A percentile compares a stretch with the other conserved stretches of the same genome.
Evolutionary conservation across 805 yeast genomes (phyloP).

Genomic region (Zygotorulaspora sp.): DNA sequence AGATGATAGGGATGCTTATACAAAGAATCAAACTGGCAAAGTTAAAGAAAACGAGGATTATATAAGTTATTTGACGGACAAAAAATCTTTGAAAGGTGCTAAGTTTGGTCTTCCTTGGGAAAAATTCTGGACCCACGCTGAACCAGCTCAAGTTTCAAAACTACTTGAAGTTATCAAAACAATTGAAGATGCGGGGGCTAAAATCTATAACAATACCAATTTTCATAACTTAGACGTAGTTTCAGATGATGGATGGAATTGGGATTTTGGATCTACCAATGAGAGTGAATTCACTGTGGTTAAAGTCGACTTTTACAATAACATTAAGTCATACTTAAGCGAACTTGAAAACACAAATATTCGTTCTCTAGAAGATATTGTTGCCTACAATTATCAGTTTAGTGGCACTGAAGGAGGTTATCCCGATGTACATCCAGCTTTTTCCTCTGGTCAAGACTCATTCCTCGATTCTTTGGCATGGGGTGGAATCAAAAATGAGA

Average conservation of each 20-base stretch:
- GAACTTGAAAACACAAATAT: conserved; percentile 28
- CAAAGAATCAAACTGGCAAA: conserved; percentile 28
- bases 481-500: conserved; percentile 29
- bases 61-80: conserved; percentile 23
- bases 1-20: conserved; percentile 26
- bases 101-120: conserved; percentile 33
- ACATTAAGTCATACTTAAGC: conserved; percentile 24
- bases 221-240: conserved; percentile 28
- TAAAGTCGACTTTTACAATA: conserved; percentile 31
- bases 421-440: conserved; percentile 25
- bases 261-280: conserved; percentile 29
- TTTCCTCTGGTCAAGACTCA: conserved; percentile 31
- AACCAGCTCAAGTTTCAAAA: conserved; percentile 17
- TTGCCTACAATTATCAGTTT: conserved; percentile 23
- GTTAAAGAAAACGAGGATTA: conserved; percentile 32
- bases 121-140: conserved; percentile 24
- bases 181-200: conserved; percentile 30
- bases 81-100: conserved; percentile 30
- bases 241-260: conserved; percentile 32
- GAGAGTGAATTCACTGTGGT: conserved; percentile 33
- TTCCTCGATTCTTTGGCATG: conserved; percentile 28
- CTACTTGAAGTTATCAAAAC: conserved; percentile 19
- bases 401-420: conserved; percentile 31
- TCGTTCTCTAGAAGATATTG: conserved; percentile 27
- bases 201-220: conserved; percentile 29